These are phyloP conservation scores for Drosera spatulata DNA, from an alignment of 179 eudicot genomes.

Conservation along the genomic window DNA sequence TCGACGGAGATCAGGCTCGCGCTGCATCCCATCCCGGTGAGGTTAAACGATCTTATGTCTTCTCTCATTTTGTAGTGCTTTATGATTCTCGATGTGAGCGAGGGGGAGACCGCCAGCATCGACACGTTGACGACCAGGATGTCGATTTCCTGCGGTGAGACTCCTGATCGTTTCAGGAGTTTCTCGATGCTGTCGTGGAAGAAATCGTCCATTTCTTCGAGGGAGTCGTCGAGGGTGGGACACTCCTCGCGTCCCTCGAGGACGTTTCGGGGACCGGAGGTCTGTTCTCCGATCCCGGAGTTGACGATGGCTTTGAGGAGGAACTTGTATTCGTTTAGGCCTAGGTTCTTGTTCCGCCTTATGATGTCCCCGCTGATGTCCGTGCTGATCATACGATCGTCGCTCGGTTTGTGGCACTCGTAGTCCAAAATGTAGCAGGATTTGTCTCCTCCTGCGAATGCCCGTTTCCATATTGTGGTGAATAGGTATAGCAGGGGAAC, in stretches of 20 bases:
- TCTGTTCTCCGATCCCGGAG: constrained; percentile 76
- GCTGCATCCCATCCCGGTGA: constrained; percentile 96
- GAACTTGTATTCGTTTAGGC: constrained; percentile 68
- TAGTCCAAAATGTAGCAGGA: constrained; percentile 54
- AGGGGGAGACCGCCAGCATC: constrained; percentile 52
- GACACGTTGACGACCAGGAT: constrained; percentile 71
- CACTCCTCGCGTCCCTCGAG: constrained; percentile 40
- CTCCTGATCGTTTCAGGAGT: constrained; percentile 27
- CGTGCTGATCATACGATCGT: constrained; percentile 57
- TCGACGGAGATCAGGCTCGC: constrained; percentile 71
- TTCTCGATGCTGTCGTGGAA: constrained; percentile 33
- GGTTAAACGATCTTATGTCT: constrained; percentile 59
- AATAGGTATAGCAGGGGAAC: constrained; percentile 22
- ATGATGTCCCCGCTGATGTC: constrained; percentile 55
- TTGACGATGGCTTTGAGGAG: constrained; percentile 65
- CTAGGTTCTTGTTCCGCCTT: constrained; percentile 49
- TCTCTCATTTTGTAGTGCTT: constrained; percentile 66
- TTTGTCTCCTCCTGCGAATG: constrained; percentile 17
- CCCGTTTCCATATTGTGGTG: constrained; percentile 14
- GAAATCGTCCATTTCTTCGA: constrained; percentile 55
- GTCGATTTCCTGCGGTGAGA: constrained; percentile 45
- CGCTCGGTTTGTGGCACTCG: constrained; percentile 53
- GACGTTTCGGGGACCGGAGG: constrained; percentile 56
- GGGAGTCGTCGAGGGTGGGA: constrained; percentile 31
- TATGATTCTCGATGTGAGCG: constrained; percentile 48